phyloP scores from a whole-genome alignment of 1,139 yeast species.

The Casaregolazyma lundiana region DNA sequence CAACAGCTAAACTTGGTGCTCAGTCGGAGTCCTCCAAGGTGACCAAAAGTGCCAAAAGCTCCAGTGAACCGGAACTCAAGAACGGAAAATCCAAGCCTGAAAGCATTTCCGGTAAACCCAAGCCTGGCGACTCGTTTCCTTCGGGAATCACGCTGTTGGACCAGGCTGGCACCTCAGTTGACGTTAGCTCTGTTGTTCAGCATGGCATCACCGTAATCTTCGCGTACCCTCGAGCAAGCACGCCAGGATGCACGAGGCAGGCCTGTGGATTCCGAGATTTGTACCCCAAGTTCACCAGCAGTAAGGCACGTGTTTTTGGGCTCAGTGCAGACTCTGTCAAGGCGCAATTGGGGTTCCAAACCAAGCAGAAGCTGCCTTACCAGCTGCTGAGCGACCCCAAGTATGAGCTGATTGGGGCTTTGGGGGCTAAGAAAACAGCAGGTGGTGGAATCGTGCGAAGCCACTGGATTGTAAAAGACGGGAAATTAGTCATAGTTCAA shows the following conservation, averaged over 20 bases:
- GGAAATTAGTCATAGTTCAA: conserved; percentile 59
- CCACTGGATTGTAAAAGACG: conserved; percentile 84
- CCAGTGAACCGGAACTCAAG: not conserved
- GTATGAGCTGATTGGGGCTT: conserved; percentile 57
- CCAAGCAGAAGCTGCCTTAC: conserved; percentile 68
- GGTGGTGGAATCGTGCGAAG: conserved; percentile 67
- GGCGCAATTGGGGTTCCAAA: conserved; percentile 70
- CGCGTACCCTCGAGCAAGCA: conserved; percentile 86
- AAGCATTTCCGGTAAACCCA: conserved; percentile 11
- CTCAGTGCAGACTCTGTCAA: conserved; percentile 65
- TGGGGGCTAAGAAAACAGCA: conserved; percentile 83
- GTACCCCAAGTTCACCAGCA: conserved; percentile 48
- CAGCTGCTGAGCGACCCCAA: conserved; percentile 73
- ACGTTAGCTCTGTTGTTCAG: conserved; percentile 23
- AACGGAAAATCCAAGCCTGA: not conserved
- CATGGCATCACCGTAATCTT: conserved; percentile 34
- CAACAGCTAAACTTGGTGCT: not conserved
- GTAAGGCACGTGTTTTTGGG: conserved; percentile 37
- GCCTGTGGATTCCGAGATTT: conserved; percentile 82
- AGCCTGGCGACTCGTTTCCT: conserved; percentile 67
- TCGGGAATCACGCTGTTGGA: conserved; percentile 51
- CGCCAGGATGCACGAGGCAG: conserved; percentile 93
- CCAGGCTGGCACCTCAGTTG: conserved; percentile 61
- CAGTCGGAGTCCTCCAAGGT: conserved; percentile 4
- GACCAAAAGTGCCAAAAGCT: not conserved